Conservation (phyloP, 345 rosid genomes). For the Angophora floribunda region DNA sequence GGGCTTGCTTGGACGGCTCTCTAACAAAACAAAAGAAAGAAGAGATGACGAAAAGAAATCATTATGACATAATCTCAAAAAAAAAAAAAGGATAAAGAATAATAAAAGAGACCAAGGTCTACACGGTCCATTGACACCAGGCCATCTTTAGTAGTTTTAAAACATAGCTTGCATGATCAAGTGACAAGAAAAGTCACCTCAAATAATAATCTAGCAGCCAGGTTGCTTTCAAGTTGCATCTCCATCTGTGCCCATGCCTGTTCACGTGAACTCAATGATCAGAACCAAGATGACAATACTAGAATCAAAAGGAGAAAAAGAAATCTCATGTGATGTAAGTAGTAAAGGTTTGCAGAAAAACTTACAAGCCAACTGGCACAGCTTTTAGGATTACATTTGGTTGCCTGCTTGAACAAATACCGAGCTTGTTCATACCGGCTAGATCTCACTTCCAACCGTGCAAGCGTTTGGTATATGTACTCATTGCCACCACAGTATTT, state of each 20-base stretch:
- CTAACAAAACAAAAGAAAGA: conserved; percentile 16
- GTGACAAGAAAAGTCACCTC: conserved; percentile 42
- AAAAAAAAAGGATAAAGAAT: background rate
- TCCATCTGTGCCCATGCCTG: conserved; percentile 99
- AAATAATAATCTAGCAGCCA: conserved; percentile 70
- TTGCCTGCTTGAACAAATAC: conserved; percentile 77
- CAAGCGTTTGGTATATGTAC: conserved; percentile 87
- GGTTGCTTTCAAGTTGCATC: conserved; percentile 67
- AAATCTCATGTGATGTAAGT: background rate
- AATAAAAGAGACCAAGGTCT: background rate
- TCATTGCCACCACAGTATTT: conserved; percentile 85
- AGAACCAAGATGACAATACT: background rate
- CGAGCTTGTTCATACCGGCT: conserved; percentile 70
- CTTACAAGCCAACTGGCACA: conserved; percentile 99
- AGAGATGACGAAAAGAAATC: background rate
- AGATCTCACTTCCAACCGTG: conserved; percentile 75
- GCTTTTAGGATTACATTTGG: conserved; percentile 81
- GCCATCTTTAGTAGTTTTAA: background rate
- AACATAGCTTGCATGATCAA: background rate
- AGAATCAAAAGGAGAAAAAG: background rate
- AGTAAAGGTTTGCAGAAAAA: background rate
- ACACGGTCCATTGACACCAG: background rate
- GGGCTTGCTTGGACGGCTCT: conserved; percentile 96
- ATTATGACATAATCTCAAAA: background rate
- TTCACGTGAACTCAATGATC: background rate